Percentiles rank a stretch among this genome's conserved stretches.
These are phyloP conservation scores for Ilyonectria sp. DNA, from an alignment of 2,329 filamentous ascomycete species.

Conservation along the genomic window DNA sequence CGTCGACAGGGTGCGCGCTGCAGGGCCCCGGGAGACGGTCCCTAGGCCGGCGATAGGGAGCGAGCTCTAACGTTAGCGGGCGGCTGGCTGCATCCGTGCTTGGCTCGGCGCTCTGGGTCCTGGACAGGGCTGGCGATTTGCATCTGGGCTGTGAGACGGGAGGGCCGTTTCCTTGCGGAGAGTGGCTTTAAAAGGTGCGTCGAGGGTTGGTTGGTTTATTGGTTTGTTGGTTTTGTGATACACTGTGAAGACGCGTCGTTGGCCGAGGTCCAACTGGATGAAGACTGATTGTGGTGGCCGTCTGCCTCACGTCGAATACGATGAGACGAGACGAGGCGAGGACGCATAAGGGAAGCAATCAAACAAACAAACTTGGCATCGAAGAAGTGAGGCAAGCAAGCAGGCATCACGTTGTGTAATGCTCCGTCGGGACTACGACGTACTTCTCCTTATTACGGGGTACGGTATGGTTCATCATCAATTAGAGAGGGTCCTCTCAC, in stretches of 20 bases:
- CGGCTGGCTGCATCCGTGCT: constrained; percentile 21
- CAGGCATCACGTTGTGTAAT: background rate
- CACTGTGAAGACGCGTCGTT: too few species aligned
- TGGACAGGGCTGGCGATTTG: constrained; percentile 18
- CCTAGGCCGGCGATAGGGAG: constrained; percentile 5
- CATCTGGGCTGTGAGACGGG: constrained; percentile 2
- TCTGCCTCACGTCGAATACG: background rate
- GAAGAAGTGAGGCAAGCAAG: background rate
- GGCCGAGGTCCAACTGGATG: too few species aligned
- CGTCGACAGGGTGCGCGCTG: constrained; percentile 22
- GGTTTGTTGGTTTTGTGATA: too few species aligned
- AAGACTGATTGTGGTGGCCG: background rate
- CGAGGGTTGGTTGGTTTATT: too few species aligned
- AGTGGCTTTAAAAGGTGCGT: background rate
- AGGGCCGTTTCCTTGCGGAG: background rate
- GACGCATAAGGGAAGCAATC: background rate
- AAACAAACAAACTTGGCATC: background rate
- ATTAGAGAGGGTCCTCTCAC: constrained; percentile 4
- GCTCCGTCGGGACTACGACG: background rate
- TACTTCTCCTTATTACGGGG: background rate
- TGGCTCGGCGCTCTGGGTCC: constrained; percentile 13
- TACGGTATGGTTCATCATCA: background rate
- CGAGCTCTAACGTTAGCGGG: constrained; percentile 24
- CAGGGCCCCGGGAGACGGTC: background rate
- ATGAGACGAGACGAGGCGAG: background rate